phyloP scores from a whole-genome alignment of 2,329 filamentous ascomycete genomes.

The Diaporthe eres region DNA sequence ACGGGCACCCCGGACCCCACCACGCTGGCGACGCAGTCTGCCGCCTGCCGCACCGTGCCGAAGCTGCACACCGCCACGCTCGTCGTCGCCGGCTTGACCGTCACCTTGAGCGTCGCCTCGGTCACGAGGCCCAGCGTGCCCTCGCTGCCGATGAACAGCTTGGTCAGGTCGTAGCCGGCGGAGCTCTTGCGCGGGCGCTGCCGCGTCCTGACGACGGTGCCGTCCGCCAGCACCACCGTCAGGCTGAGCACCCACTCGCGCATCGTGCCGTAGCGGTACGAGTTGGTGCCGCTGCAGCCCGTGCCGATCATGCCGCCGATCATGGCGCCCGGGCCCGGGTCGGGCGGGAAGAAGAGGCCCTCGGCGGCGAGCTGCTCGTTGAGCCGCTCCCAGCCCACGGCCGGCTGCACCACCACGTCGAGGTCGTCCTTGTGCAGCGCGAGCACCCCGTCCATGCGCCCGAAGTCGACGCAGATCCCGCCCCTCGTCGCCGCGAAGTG shows the following conservation, averaged over 20 bases:
- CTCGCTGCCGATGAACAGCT: conserved; percentile 91
- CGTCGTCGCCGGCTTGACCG: conserved; percentile 82
- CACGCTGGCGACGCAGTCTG: conserved; percentile 83
- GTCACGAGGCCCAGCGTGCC: conserved; percentile 93
- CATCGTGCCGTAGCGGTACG: conserved; percentile 90
- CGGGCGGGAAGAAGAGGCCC: conserved; percentile 86
- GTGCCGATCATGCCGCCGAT: conserved; percentile 87
- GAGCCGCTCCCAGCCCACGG: conserved; percentile 83
- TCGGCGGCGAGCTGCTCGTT: conserved; percentile 79
- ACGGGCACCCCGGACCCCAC: conserved; percentile 86
- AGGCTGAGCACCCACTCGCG: conserved; percentile 87
- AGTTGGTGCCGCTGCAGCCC: conserved; percentile 79
- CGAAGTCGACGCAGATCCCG: conserved; percentile 89
- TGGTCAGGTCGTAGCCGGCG: conserved; percentile 92
- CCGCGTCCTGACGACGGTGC: conserved; percentile 86
- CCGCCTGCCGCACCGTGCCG: conserved; percentile 75
- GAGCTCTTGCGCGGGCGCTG: conserved; percentile 74
- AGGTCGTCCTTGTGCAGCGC: conserved; percentile 82
- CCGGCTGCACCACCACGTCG: conserved; percentile 81
- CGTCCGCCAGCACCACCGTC: conserved; percentile 86
- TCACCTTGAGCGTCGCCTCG: conserved; percentile 90
- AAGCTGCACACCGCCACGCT: conserved; percentile 82
- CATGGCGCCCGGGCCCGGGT: conserved; percentile 86
- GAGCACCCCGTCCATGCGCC: conserved; percentile 86
- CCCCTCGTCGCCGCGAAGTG: conserved; percentile 87